Evolutionary conservation across 257 asterid genomes (phyloP).

Genomic region (Verbascum thapsus): DNA sequence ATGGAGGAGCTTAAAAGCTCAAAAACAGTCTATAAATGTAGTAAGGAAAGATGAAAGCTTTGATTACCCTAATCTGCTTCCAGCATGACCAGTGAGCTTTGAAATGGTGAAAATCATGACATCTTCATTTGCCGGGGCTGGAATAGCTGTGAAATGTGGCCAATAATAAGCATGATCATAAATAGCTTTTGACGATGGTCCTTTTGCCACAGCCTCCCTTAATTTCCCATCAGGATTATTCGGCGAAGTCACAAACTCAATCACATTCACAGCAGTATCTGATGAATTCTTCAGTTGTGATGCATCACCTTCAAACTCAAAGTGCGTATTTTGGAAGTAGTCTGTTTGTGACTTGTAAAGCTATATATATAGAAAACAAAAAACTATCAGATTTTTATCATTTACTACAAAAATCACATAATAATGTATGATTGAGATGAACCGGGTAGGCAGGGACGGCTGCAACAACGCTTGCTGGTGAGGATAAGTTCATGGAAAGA

Average conservation of each 20-base stretch:
- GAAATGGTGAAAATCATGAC: constrained; percentile 68
- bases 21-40: too few species aligned
- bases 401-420: too few species aligned
- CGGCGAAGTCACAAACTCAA: constrained; percentile 79
- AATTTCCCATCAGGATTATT: constrained; percentile 69
- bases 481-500: constrained; percentile 57
- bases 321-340: constrained; percentile 44
- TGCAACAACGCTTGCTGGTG: constrained; percentile 58
- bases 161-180: constrained; percentile 80
- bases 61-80: constrained; percentile 74
- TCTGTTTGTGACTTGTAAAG: constrained; percentile 52
- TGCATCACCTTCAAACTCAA: constrained; percentile 56
- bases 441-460: constrained; percentile 60
- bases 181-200: constrained; percentile 39
- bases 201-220: constrained; percentile 42
- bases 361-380: constrained; percentile 36
- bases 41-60: too few species aligned
- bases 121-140: constrained; percentile 66
- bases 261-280: constrained; percentile 30
- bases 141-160: constrained; percentile 77
- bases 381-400: background rate
- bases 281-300: constrained; percentile 37
- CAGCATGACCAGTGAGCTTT: constrained; percentile 87
- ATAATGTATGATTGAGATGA: background rate
- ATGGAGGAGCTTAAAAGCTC: too few species aligned